Percentiles rank a stretch among this genome's conserved stretches.
Evolutionary conservation across 495 filamentous ascomycete genomes (phyloP).

Genomic region (Saxophila tyrrhenica): DNA sequence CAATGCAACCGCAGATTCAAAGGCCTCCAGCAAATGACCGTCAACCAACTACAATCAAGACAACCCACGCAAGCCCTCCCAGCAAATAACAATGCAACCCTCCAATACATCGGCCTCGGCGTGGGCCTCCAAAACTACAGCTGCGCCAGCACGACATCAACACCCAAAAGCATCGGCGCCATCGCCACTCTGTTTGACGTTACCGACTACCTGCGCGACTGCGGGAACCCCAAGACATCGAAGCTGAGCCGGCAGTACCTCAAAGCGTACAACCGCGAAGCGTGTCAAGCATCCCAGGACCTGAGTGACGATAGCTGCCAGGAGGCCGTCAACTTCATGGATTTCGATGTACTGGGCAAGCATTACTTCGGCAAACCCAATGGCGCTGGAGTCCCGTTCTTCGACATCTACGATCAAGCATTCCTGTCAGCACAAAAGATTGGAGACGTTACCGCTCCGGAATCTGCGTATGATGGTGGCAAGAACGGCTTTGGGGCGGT

Average conservation of each 20-base stretch:
- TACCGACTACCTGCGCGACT: slow-evolving; percentile 1
- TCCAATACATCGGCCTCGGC: slow-evolving; percentile 18
- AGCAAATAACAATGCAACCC: slow-evolving; percentile 7
- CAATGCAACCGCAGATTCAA: neutral
- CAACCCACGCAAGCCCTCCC: neutral
- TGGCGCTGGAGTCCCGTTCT: slow-evolving; percentile 4
- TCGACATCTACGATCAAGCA: slow-evolving; percentile 7
- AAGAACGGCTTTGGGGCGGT: slow-evolving; percentile 9
- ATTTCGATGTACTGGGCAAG: slow-evolving; percentile 7
- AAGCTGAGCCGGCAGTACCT: neutral
- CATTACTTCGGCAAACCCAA: slow-evolving; percentile 17
- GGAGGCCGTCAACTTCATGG: neutral
- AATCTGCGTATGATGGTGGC: neutral
- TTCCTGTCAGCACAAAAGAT: slow-evolving; percentile 4
- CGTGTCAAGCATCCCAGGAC: neutral
- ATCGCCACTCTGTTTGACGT: slow-evolving; percentile 19
- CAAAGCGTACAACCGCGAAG: neutral
- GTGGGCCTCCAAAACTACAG: slow-evolving; percentile 25
- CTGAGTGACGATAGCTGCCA: slow-evolving; percentile 1
- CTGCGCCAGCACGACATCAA: slow-evolving; percentile 6
- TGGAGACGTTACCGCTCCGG: slow-evolving; percentile 6
- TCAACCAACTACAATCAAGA: neutral
- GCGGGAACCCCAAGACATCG: neutral
- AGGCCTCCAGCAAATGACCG: neutral
- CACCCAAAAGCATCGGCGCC: slow-evolving; percentile 16